Conservation (phyloP, 1,284 basidiomycete species). For the Sporisorium reilianum region DNA sequence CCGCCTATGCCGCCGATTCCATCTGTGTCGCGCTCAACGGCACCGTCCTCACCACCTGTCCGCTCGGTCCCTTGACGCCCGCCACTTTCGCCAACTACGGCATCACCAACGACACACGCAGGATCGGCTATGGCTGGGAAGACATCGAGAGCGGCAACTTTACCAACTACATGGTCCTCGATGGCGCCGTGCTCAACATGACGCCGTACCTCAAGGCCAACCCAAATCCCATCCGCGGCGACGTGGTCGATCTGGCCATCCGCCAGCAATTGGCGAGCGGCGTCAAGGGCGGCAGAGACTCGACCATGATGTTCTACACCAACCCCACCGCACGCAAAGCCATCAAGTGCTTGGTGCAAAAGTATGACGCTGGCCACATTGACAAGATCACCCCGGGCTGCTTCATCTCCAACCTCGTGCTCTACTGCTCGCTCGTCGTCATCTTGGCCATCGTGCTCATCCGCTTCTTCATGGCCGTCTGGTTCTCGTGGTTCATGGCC, state of each 20-base stretch:
- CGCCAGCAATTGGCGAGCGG: conserved; percentile 76
- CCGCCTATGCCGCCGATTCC: conserved; percentile 77
- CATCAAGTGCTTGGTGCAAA: conserved; percentile 61
- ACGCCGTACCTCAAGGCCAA: conserved; percentile 84
- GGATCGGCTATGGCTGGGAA: conserved; percentile 65
- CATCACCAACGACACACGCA: conserved; percentile 46
- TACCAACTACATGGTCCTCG: conserved; percentile 75
- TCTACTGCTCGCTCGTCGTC: conserved; percentile 90
- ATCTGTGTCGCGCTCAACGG: conserved; percentile 74
- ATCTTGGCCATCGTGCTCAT: conserved; percentile 90
- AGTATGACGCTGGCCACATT: conserved; percentile 82
- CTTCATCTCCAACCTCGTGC: conserved; percentile 88
- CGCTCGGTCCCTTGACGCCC: conserved; percentile 71
- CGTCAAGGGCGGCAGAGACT: conserved; percentile 81
- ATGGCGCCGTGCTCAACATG: conserved; percentile 94
- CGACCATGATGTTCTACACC: conserved; percentile 73
- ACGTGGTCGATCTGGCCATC: conserved; percentile 85
- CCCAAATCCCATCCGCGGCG: conserved; percentile 77
- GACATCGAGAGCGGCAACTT: conserved; percentile 55
- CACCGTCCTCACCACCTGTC: conserved; percentile 71
- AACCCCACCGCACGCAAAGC: conserved; percentile 45
- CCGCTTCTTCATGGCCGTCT: conserved; percentile 93
- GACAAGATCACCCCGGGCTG: conserved; percentile 97
- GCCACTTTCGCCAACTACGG: conserved; percentile 37
- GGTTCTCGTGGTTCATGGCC: conserved; percentile 97